phyloP scores from a whole-genome alignment of 345 rosid species.

The Populus euphratica region DNA sequence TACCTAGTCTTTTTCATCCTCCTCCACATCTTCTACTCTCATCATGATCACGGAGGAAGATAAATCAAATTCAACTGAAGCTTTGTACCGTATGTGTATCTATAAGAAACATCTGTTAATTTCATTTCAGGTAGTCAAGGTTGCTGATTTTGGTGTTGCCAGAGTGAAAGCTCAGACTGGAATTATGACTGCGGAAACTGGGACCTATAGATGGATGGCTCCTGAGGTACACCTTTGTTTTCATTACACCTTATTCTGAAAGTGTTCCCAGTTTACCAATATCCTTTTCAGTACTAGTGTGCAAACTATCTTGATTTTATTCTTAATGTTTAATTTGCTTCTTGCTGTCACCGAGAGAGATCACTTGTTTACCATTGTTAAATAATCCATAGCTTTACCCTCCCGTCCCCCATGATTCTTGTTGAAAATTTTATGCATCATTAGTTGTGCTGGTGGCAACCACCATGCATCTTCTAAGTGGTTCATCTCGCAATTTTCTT shows the following conservation, averaged over 20 bases:
- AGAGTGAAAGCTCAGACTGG: conserved; percentile 88
- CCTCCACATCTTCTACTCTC: neutral
- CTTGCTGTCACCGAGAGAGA: neutral
- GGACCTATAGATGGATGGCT: conserved; percentile 99
- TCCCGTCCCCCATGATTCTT: neutral
- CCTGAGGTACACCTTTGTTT: conserved; percentile 64
- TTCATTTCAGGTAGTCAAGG: conserved; percentile 74
- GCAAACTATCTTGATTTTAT: neutral
- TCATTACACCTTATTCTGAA: neutral
- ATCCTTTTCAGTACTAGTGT: neutral
- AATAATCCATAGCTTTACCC: neutral
- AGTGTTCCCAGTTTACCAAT: neutral
- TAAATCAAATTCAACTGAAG: neutral
- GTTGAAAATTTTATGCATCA: neutral
- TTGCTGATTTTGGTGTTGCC: conserved; percentile 99
- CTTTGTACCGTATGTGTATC: neutral
- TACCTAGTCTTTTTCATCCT: neutral
- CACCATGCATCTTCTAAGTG: neutral
- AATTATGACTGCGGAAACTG: conserved; percentile 99
- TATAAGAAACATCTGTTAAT: neutral
- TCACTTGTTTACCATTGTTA: neutral
- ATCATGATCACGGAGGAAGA: neutral
- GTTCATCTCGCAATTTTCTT: conserved; percentile 24
- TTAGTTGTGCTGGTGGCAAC: neutral
- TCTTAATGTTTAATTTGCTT: neutral